Evolutionary conservation across 1,139 yeast species (phyloP).

Genomic region (Ashbya aceris): DNA sequence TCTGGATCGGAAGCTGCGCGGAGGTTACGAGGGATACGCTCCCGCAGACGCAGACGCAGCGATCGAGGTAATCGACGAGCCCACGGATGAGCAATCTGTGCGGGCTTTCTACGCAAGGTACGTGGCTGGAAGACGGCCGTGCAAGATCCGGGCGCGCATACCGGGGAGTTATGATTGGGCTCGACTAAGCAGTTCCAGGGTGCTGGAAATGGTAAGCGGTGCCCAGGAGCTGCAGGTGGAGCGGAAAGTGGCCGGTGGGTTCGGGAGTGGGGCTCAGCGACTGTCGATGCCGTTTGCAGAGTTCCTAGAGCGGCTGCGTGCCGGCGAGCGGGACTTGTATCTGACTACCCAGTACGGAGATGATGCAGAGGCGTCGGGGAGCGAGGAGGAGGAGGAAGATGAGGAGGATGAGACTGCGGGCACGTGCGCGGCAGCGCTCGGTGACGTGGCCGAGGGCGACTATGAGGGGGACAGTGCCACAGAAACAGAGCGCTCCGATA

Average conservation of each 20-base stretch:
- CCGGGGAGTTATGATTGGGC: conserved; percentile 14
- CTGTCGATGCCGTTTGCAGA: conserved; percentile 40
- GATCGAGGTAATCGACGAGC: conserved; percentile 15
- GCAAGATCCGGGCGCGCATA: conserved; percentile 15
- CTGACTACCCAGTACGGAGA: conserved; percentile 61
- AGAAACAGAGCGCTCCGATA: conserved; percentile 1
- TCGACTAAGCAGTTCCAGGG: conserved; percentile 30
- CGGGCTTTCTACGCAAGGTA: conserved; percentile 12
- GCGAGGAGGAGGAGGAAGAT: conserved; percentile 17
- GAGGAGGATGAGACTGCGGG: conserved; percentile 7
- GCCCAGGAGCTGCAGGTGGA: conserved; percentile 45
- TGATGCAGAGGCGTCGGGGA: conserved; percentile 27
- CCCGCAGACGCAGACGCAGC: conserved; percentile 7
- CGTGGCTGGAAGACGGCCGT: conserved; percentile 18
- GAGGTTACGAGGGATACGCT: conserved; percentile 12
- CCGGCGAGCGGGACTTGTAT: conserved; percentile 41
- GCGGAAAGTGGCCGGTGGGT: conserved; percentile 47
- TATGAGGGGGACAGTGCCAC: background rate
- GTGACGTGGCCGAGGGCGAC: conserved; percentile 9
- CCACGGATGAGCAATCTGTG: conserved; percentile 11
- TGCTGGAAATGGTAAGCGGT: conserved; percentile 31
- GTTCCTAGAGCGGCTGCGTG: conserved; percentile 34
- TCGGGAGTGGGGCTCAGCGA: conserved; percentile 53
- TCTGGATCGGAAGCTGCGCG: conserved; percentile 8
- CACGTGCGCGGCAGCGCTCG: background rate